phyloP scores from a whole-genome alignment of 345 rosid species.

The Triadica sebifera region DNA sequence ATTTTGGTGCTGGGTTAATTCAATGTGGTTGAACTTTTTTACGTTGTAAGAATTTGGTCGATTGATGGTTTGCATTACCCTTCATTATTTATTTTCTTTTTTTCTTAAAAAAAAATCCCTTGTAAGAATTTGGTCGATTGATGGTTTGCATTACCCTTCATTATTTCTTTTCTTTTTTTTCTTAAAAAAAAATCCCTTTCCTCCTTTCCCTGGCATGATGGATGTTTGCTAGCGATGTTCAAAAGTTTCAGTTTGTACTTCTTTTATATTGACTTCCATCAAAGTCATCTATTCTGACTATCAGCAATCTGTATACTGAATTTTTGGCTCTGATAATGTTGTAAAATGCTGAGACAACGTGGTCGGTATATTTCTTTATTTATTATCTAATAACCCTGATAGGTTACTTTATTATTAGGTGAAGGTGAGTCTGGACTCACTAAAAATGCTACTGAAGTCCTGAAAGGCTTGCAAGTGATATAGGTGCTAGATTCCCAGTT shows the following conservation, averaged over 20 bases:
- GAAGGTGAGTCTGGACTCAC: conserved; percentile 26
- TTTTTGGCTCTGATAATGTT: background rate
- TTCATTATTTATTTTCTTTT: background rate
- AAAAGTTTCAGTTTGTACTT: background rate
- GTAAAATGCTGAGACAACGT: background rate
- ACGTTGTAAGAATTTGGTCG: background rate
- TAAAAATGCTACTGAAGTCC: conserved; percentile 1
- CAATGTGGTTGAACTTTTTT: background rate
- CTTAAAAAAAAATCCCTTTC: too few species aligned
- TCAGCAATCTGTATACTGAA: background rate
- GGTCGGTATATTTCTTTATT: background rate
- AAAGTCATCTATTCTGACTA: background rate
- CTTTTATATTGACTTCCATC: background rate
- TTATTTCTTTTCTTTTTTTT: too few species aligned
- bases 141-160: too few species aligned
- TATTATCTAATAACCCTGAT: background rate
- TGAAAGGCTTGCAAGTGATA: conserved; percentile 20
- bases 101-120: too few species aligned
- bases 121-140: too few species aligned
- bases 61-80: background rate
- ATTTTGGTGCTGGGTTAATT: background rate
- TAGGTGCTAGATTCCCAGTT: conserved; percentile 6
- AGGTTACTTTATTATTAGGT: conserved; percentile 16
- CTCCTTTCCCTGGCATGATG: background rate
- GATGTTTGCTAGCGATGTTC: background rate